Evolutionary conservation across 306 rosid genomes (phyloP), one percentile per base, ranked within the genome.

Genomic region (Calophaca sinica): DNA sequence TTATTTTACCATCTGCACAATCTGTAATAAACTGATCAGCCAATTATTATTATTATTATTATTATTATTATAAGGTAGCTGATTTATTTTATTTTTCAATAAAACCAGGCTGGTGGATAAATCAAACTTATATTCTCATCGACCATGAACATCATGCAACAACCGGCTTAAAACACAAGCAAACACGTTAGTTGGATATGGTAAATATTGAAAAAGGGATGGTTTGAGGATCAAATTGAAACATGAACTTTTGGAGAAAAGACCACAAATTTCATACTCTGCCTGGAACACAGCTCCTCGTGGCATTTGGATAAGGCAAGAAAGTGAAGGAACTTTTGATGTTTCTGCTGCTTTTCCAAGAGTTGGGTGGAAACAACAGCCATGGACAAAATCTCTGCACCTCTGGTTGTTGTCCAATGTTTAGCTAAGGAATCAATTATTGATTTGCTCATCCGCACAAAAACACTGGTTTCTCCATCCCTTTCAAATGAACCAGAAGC

Each of bases 351-450:
- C 80, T 94, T 94, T 79, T 94, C 98, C 69, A 83, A 48, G 73
- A 94, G 96, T 79, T 94, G 98, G 84, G 89, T 70, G n/a, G 90
- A 88, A 67, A 94, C 93, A 70, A 87, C 86, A 61, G 96, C 89
- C 98, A 91, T 88, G 46, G 97, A 88, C 88, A 94, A 79, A 91
- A 94, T 88, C 93, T 94, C 97, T 20, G 97, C 98, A 75, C 96
- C 98, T 81, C 97, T 84, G 41, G 94, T 94, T 78, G 96, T 91
- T 69, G 98, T 94, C 98, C 98, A 94, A 79, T 94, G 98, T 84
- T 94, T 94, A 46, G 98, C 98, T 84, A 94, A 87, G 73, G 97
- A 90, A 79, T 94, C 97, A 68, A 91, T 59, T 62, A 91, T 88
- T 80, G 98, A 91, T 84, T 91, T 94, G 91, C 98, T 91, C 87